Base-by-base conservation (phyloP, 331 rosid species). In the Acacia pycnantha region DNA sequence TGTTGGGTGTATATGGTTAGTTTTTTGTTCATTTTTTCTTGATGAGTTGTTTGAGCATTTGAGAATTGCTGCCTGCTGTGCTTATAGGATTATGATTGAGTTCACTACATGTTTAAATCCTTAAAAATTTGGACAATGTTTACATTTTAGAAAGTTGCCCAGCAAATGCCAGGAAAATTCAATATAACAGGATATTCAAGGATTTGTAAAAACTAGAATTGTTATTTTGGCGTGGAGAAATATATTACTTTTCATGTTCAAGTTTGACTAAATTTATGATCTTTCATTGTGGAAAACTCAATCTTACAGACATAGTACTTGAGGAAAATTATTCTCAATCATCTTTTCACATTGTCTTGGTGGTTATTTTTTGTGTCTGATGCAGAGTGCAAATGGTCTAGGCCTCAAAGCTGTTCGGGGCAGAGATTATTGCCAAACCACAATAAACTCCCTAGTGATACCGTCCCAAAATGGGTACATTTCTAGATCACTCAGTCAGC, bases 381-480 rank as follows among this genome's bases (percentile, higher is more conserved):
- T 84, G 87, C 90, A 93, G 99, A 90, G 89, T 73, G 89, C 87
- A 43, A 96, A 96, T 90, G 99, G 99, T 62, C 92, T 93, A 79
- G 99, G 98, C 33, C 88, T 96, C 72, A 85, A 86, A 86, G 95
- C 94, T 73, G 76, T 65, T 3, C 74, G 69, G 41, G 88, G 90
- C 27, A 48, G 74, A 40, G 97, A 93, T 89, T 89, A 86, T 81
- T 96, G 99, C 82, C 84, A 88, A 84, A 89, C 88, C 73, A 88
- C 86, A 6, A 88, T 96, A 86, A 85, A 71, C 51, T 96, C 82
- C 97, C 99, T 4, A 51, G 82, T 54, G 94, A 91, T 69, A 96
- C 99, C 66, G 82, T 96, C 81, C 97, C 95, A 44, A 94, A 92
- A 92, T 96, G 99, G 99, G 99, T 96, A 90, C 62, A 80, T 70